phyloP scores from a whole-genome alignment of 257 asterid species.

The Eustoma russellianum region DNA sequence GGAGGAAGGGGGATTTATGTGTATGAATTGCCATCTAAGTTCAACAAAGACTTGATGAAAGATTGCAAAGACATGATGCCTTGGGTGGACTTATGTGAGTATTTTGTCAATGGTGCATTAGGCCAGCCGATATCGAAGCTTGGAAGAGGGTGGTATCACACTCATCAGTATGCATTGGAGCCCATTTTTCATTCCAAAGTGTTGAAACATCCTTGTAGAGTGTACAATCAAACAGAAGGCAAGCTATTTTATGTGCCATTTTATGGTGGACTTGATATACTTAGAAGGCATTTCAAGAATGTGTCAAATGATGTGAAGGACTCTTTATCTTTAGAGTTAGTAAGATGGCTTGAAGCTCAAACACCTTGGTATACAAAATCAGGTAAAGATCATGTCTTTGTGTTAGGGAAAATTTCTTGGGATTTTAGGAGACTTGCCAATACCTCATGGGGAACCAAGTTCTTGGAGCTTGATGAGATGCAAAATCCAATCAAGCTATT shows the following conservation, averaged over 20 bases:
- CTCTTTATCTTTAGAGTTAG: constrained; percentile 26
- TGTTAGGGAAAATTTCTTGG: constrained; percentile 61
- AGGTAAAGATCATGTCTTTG: constrained; percentile 64
- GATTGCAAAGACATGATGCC: constrained; percentile 49
- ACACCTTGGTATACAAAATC: constrained; percentile 36
- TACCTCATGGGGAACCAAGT: constrained; percentile 50
- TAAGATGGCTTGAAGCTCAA: constrained; percentile 54
- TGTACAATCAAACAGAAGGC: constrained; percentile 32
- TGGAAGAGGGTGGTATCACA: constrained; percentile 48
- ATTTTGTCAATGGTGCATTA: constrained; percentile 35
- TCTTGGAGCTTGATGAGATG: constrained; percentile 57
- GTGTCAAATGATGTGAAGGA: constrained; percentile 44
- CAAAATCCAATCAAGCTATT: constrained; percentile 59
- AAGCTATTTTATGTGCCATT: constrained; percentile 58
- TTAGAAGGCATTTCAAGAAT: constrained; percentile 76
- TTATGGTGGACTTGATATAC: constrained; percentile 59
- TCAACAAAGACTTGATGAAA: constrained; percentile 47
- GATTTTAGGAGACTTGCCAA: constrained; percentile 45
- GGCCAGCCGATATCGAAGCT: constrained; percentile 42
- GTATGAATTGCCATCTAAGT: constrained; percentile 56
- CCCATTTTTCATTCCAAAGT: constrained; percentile 49
- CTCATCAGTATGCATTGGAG: constrained; percentile 66
- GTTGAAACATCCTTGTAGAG: constrained; percentile 61
- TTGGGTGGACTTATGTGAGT: constrained; percentile 43
- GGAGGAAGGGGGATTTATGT: no score